phyloP scores from a whole-genome alignment of 108 stramenopile species.

The Nitzschia sp. region DNA sequence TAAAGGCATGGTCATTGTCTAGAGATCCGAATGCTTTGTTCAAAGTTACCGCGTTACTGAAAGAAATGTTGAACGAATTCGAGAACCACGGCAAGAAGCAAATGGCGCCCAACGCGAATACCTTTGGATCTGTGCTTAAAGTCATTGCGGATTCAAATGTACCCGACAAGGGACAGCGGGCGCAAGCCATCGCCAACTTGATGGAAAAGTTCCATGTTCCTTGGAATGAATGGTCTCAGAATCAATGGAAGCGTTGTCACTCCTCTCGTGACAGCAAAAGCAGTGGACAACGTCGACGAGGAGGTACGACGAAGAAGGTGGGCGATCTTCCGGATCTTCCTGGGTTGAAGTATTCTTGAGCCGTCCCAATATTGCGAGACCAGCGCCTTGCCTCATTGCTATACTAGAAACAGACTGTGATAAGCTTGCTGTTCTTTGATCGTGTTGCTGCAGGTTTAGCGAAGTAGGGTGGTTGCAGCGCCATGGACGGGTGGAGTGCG shows the following conservation, averaged over 20 bases:
- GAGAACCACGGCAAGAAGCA: constrained; percentile 6
- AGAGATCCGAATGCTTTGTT: constrained; percentile 19
- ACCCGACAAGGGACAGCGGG: constrained; percentile 32
- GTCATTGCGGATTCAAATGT: constrained; percentile 23
- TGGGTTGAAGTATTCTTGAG: constrained; percentile 4
- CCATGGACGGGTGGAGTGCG: too few species aligned
- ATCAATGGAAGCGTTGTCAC: constrained; percentile 22
- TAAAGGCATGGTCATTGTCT: constrained; percentile 41
- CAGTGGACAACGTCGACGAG: neutral
- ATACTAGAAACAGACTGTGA: too few species aligned
- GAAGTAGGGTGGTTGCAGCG: too few species aligned
- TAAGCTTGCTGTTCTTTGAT: too few species aligned
- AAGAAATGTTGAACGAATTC: constrained; percentile 21
- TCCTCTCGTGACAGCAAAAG: neutral
- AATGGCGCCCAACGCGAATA: constrained; percentile 35
- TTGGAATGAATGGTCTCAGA: constrained; percentile 21
- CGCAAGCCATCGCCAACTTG: constrained; percentile 16
- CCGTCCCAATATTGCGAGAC: too few species aligned
- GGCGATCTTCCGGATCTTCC: constrained; percentile 3
- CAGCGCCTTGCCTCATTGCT: too few species aligned
- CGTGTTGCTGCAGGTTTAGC: too few species aligned
- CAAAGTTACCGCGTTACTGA: constrained; percentile 23
- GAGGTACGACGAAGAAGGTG: too few species aligned
- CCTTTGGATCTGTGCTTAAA: constrained; percentile 33
- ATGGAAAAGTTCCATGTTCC: constrained; percentile 26